These are phyloP conservation scores for Massariosphaeria phaeospora DNA, from an alignment of 495 filamentous ascomycete species.

Conservation along the genomic window DNA sequence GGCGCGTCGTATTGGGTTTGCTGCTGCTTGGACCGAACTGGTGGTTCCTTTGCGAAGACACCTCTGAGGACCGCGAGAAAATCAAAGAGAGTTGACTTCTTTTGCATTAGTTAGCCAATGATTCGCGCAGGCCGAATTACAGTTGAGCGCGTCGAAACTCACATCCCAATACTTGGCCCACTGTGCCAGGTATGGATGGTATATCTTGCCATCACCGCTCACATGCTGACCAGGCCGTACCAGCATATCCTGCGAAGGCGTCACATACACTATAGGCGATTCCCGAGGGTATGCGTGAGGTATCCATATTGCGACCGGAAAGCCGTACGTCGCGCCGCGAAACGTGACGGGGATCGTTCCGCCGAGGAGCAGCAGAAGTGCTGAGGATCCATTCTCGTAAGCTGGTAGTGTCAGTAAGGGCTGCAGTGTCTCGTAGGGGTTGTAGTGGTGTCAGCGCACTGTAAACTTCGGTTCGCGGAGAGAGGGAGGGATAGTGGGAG, in stretches of 20 bases:
- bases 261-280: slow-evolving; percentile 80
- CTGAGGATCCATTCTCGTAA: slow-evolving; percentile 80
- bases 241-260: slow-evolving; percentile 80
- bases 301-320: slow-evolving; percentile 92
- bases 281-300: slow-evolving; percentile 86
- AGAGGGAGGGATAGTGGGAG: slow-evolving; percentile 74
- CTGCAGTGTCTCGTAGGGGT: neutral
- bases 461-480: slow-evolving; percentile 92
- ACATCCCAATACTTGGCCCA: slow-evolving; percentile 92
- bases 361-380: slow-evolving; percentile 78
- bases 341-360: slow-evolving; percentile 86
- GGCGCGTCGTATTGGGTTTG: slow-evolving; percentile 39
- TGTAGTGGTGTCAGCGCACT: slow-evolving; percentile 53
- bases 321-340: slow-evolving; percentile 83
- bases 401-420: slow-evolving; percentile 49
- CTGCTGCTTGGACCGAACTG: slow-evolving; percentile 66
- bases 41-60: slow-evolving; percentile 91
- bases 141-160: too few relatives aligned
- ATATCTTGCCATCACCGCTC: slow-evolving; percentile 86
- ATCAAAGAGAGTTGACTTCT: slow-evolving; percentile 79
- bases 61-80: slow-evolving; percentile 78
- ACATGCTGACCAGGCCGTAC: slow-evolving; percentile 91
- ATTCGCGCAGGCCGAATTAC: too few relatives aligned
- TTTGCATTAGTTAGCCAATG: too few relatives aligned
- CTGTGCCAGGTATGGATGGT: slow-evolving; percentile 88